Conservation (phyloP, 306 rosid species). For the Trichosanthes cucumerina region DNA sequence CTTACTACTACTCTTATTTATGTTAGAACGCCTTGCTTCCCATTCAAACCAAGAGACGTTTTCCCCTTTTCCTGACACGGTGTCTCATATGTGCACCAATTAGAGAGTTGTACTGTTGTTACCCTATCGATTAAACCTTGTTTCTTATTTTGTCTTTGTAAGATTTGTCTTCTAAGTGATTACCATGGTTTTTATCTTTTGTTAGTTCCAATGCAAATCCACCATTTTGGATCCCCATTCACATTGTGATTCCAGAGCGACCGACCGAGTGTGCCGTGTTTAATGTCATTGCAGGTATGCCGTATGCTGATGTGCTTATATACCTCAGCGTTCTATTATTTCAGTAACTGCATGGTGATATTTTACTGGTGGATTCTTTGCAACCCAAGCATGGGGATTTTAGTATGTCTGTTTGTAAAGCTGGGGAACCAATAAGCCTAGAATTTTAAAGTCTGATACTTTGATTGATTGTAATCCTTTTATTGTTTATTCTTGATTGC, state of each 20-base stretch:
- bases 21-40: background rate
- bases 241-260: constrained; percentile 87
- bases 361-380: background rate
- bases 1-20: background rate
- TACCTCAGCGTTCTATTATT: background rate
- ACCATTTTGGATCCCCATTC: constrained; percentile 96
- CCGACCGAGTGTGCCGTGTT: constrained; percentile 86
- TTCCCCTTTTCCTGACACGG: background rate
- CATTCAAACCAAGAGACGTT: background rate
- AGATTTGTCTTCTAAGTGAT: background rate
- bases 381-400: background rate
- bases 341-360: background rate
- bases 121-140: background rate
- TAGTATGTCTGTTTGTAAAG: background rate
- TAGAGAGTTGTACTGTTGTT: background rate
- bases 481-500: background rate
- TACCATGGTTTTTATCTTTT: background rate
- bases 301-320: background rate
- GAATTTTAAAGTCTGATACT: background rate
- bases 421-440: background rate
- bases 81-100: background rate
- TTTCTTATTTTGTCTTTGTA: background rate
- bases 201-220: constrained; percentile 63
- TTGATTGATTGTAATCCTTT: background rate
- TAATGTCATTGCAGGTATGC: constrained; percentile 80